A percentile compares a stretch with the other conserved stretches of the same genome.
Evolutionary conservation across 257 asterid genomes (phyloP).

Genomic region (Lavandula angustifolia): DNA sequence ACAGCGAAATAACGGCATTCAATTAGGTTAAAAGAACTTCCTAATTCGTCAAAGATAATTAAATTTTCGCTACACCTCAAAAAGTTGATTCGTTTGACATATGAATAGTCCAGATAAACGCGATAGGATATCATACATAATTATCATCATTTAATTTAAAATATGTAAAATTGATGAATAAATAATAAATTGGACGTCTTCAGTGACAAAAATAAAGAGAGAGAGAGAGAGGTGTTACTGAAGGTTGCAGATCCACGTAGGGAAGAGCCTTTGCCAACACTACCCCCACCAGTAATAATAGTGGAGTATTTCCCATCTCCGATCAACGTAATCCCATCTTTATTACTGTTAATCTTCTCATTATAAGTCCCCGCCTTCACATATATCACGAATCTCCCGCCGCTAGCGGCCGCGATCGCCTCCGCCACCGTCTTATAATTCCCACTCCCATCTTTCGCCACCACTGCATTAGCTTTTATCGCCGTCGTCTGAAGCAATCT

Average conservation of each 20-base stretch:
- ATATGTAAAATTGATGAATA: too few relatives aligned
- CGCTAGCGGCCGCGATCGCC: conserved; percentile 60
- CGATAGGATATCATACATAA: too few relatives aligned
- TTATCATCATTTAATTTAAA: too few relatives aligned
- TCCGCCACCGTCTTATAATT: conserved; percentile 52
- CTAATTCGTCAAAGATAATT: not conserved
- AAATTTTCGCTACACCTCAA: too few relatives aligned
- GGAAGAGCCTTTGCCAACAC: conserved; percentile 51
- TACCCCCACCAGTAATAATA: conserved; percentile 44
- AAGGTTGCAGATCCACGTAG: conserved; percentile 67
- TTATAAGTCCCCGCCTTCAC: conserved; percentile 73
- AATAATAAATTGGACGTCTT: not conserved
- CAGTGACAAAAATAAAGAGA: not conserved
- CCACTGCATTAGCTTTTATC: conserved; percentile 55
- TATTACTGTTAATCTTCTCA: conserved; percentile 54
- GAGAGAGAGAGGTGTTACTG: conserved; percentile 39
- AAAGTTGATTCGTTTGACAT: conserved; percentile 1
- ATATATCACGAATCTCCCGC: conserved; percentile 62
- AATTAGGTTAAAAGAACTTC: not conserved
- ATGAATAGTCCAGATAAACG: conserved; percentile 12
- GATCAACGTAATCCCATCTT: conserved; percentile 71
- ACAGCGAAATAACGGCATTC: not conserved
- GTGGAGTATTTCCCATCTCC: conserved; percentile 81
- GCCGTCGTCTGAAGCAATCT: conserved; percentile 46
- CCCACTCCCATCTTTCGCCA: conserved; percentile 81